Base-by-base conservation (phyloP, 1,284 basidiomycete species). In the Thelephora terrestris region DNA sequence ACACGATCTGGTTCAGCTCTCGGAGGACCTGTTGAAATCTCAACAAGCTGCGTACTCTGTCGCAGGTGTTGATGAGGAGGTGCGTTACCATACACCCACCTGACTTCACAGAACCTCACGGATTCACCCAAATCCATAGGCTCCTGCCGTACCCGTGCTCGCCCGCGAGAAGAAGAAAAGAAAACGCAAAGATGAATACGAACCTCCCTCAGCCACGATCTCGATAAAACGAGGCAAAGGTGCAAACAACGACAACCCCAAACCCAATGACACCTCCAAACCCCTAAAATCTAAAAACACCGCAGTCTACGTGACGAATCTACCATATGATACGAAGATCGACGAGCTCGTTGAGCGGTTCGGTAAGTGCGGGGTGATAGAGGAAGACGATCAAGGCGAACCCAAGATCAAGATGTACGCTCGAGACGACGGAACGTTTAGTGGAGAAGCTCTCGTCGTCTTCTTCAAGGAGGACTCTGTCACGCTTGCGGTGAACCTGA, bases 381-480 rank as follows among this genome's bases (percentile, higher is more conserved):
- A 97, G 61, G 89, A 96, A 60, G 92, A 92, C 57, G 86, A 94
- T 57, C 71, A 82, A 12, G 92, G 91, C 10, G 75, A 88, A 47
- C 85, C 88, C 12, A 87, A 94, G 56, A 78, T 98, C 63, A 97
- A 99, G 71, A 75, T 99, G 70, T 99, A 99, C 65, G 83, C 86
- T 48, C 81, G 81, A 53, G 90, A 90, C 2, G 83, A 90, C 52
- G 92, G 92, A n/a, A 67, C 74, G 29, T 98, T 98, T 66, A 96
- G 82, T 58, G 95, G 96, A 29, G 95, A 99, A 56, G 95, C 95
- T 1, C 69, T 99, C 53, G 84, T 99, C 50, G 92, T 97, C 43
- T 99, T 91, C 65, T 96, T 98, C 74, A 97, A 97, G 64, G 91
- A 95, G 61, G 95, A 94, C 53, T 93, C 89, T 25, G 96, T 99